Percentiles rank a stretch among this genome's conserved stretches.
phyloP scores from a whole-genome alignment of 2,329 filamentous ascomycete genomes.

The Parascedosporium putredinis region DNA sequence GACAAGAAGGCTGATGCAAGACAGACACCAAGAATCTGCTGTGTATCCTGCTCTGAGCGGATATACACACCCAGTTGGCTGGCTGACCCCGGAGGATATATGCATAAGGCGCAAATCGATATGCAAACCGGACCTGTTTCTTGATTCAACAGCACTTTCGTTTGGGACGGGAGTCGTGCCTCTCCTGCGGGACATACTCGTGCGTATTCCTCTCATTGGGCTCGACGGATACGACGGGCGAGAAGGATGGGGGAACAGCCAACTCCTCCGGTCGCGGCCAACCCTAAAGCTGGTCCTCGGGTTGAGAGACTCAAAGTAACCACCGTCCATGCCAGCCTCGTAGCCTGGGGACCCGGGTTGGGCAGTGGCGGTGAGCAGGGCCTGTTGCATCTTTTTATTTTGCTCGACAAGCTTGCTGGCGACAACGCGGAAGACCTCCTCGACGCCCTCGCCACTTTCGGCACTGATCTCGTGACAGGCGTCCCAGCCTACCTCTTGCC shows the following conservation, averaged over 20 bases:
- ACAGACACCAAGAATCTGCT: no score
- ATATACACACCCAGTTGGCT: no score
- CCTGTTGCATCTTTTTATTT: conserved; percentile 53
- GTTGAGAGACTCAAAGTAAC: conserved; percentile 42
- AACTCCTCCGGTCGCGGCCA: conserved; percentile 46
- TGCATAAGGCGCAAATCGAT: no score
- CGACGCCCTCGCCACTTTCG: conserved; percentile 88
- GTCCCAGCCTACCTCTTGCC: conserved; percentile 88
- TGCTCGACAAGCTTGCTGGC: conserved; percentile 53
- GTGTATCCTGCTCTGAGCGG: no score
- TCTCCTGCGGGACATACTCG: conserved; percentile 11
- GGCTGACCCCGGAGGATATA: no score
- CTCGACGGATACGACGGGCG: conserved; percentile 39
- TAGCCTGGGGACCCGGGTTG: conserved; percentile 38
- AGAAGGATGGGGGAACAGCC: conserved; percentile 48
- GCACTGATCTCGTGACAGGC: conserved; percentile 95
- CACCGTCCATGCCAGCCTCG: conserved; percentile 31
- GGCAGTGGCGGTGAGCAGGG: conserved; percentile 43
- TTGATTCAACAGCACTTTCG: conserved; percentile 17
- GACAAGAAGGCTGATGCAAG: no score
- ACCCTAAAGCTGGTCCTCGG: conserved; percentile 41
- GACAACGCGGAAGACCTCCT: conserved; percentile 79
- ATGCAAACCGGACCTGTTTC: no score
- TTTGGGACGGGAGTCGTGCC: conserved; percentile 13
- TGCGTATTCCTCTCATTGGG: conserved; percentile 23